Percentiles rank a stretch among this genome's conserved stretches.
Conservation (phyloP, 768 basidiomycete genomes). For the Suillus subluteus region DNA sequence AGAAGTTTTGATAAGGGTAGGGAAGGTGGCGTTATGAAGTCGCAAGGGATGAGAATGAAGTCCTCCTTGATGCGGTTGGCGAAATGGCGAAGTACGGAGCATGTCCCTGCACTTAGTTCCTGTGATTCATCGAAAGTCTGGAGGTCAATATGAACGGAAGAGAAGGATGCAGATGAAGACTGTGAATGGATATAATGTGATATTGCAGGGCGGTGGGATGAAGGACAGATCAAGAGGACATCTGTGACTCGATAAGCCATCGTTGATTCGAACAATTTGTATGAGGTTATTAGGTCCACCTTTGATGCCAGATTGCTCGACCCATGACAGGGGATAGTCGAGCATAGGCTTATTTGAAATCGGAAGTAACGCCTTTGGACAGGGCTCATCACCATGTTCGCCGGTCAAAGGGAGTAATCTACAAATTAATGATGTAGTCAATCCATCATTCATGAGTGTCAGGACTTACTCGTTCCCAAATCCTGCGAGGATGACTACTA, state of each 20-base stretch:
- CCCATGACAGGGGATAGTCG: constrained; percentile 82
- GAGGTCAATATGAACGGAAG: constrained; percentile 73
- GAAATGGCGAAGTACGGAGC: constrained; percentile 77
- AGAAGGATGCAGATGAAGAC: constrained; percentile 57
- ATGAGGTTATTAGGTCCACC: constrained; percentile 44
- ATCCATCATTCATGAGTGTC: not conserved
- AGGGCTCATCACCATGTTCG: constrained; percentile 79
- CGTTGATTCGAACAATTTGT: constrained; percentile 12
- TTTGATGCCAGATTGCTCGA: constrained; percentile 84
- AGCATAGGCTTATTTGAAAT: constrained; percentile 88
- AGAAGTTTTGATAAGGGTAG: constrained; percentile 73
- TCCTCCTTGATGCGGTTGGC: constrained; percentile 77
- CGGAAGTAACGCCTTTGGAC: constrained; percentile 86
- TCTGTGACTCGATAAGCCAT: constrained; percentile 48
- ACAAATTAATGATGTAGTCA: constrained; percentile 18
- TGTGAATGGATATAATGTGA: constrained; percentile 87
- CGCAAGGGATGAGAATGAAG: constrained; percentile 89
- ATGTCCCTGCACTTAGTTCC: constrained; percentile 69
- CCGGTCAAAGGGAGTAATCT: constrained; percentile 78
- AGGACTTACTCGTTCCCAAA: constrained; percentile 84
- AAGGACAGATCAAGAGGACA: constrained; percentile 84
- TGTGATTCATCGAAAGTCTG: constrained; percentile 80
- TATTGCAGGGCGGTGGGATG: constrained; percentile 72
- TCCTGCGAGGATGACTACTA: constrained; percentile 86
- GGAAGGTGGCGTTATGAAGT: constrained; percentile 79